Evolutionary conservation across 2,329 filamentous ascomycete species (phyloP), one percentile per base, ranked within the genome.

Genomic region (Alternaria gaisen): DNA sequence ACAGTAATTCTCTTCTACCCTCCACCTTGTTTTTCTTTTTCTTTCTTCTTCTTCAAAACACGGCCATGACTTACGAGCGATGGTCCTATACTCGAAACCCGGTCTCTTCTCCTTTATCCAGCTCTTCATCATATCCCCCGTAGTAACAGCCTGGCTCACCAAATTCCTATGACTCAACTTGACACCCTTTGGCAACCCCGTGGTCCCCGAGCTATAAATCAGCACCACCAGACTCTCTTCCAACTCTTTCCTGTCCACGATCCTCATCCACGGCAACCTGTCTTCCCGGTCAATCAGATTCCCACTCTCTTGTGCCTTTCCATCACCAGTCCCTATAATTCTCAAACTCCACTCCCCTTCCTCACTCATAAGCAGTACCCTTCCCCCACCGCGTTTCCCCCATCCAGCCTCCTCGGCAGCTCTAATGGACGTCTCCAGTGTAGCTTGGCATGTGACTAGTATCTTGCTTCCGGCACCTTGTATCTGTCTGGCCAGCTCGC

Each of bases 331-430:
- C 9, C 69, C 70, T 20, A 79, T 74, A 51, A 53, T 69, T 64
- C 72, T 74, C 47, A 78, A 59, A 44, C 56, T 73, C 75, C 72
- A 82, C 28, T 74, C 72, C 61, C 65, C 76, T 63, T 72, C 77
- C 32, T 81, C 83, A 44, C 80, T 80, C 55, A 88, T 81, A 1
- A 87, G 68, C 7, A 89, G 70, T 1, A 90, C 82, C 40, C 83
- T 80, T 2, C 73, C 73, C 0, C 72, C 74, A 3, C 74, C 73
- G 60, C 70, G 67, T 2, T 11, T n/a, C 3, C 74, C 74, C 75
- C 74, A 77, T 2, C 74, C 83, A 11, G 81, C 81, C 11, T 81
- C 73, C 14, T 83, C 84, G 0, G 86, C 87, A 0, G 83, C 82
- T 22, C 82, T 71, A 0, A 83, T 79, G 8, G 83, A 80, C 1